Base-by-base conservation (phyloP, 257 asterid species). In the Lycium barbarum region DNA sequence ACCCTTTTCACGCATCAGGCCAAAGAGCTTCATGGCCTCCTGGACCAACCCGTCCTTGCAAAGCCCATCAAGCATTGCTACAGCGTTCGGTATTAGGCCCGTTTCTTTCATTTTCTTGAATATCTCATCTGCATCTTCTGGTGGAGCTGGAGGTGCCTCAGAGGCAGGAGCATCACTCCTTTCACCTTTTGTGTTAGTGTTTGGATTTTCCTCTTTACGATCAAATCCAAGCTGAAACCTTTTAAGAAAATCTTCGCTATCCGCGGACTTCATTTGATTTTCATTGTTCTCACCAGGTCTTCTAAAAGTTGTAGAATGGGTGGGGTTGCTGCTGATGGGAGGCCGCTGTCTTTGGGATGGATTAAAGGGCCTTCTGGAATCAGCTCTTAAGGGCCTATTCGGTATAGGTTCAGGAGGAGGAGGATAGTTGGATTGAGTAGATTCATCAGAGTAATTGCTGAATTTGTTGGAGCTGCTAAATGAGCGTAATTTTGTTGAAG, bases 31-130 rank as follows among this genome's bases (percentile, higher is more conserved):
- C 95, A 94, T 92, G 33, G 98, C 98, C 26, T 95, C 99, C 66
- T 92, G 97, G 85, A 93, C 95, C 79, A 92, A 87, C 79, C 99
- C 98, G 47, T 95, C 98, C 88, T 94, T 95, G 84, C 97, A 95
- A 83, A 95, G 83, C 4, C 97, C 95, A 68, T 94, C 98, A 49
- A 94, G 98, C 99, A 95, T 94, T 3, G 98, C 97, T 67, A 95
- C 98, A 18, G 98, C 98, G 58, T 93, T 94, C 0, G 98, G 98
- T 84, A 95, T 91, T 88, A 95, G 88, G 3, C 98, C 97, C 66
- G 97, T 90, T 90, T 90, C 92, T 91, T 95, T 94, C 95, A 95
- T 93, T 87, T 92, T 94, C 92, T 84, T 92, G 84, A 94, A 95
- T 86, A 95, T 93, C 90, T 91, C 97, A 63, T 95, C 95, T 8